A percentile compares a stretch with the other conserved stretches of the same genome.
These are phyloP conservation scores for Recurvomyces mirabilis DNA, from an alignment of 495 filamentous ascomycete species.

Conservation along the genomic window DNA sequence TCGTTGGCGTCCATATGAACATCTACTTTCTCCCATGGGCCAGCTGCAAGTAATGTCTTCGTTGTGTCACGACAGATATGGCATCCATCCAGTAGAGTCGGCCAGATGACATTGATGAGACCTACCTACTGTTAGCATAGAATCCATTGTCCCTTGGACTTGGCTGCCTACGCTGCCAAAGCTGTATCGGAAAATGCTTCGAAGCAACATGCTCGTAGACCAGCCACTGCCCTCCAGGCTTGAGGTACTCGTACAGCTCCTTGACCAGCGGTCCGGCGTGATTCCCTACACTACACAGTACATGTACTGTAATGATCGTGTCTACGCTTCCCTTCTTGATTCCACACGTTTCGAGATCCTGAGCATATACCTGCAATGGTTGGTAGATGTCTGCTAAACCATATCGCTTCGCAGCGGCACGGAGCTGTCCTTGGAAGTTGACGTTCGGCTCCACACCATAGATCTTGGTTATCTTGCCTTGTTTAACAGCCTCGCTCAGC, in stretches of 20 bases:
- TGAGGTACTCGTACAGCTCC: conserved; percentile 51
- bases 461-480: conserved; percentile 37
- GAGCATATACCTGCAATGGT: conserved; percentile 50
- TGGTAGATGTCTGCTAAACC: conserved; percentile 49
- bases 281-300: conserved; percentile 56
- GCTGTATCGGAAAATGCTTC: neutral
- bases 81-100: neutral
- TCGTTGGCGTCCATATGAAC: neutral
- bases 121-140: neutral
- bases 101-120: conserved; percentile 1
- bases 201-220: conserved; percentile 56
- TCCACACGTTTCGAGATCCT: conserved; percentile 36
- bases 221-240: conserved; percentile 54
- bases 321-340: conserved; percentile 48
- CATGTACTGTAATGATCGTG: conserved; percentile 54
- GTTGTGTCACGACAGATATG: neutral
- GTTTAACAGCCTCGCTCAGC: conserved; percentile 16
- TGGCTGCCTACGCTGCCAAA: neutral
- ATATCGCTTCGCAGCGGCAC: conserved; percentile 31
- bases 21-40: neutral
- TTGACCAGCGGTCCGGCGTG: conserved; percentile 42
- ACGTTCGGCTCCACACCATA: conserved; percentile 58
- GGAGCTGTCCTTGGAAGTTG: conserved; percentile 41
- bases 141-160: too few species aligned
- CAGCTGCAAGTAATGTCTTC: neutral